phyloP scores from a whole-genome alignment of 495 filamentous ascomycete species.

The Endocarpon pusillum region DNA sequence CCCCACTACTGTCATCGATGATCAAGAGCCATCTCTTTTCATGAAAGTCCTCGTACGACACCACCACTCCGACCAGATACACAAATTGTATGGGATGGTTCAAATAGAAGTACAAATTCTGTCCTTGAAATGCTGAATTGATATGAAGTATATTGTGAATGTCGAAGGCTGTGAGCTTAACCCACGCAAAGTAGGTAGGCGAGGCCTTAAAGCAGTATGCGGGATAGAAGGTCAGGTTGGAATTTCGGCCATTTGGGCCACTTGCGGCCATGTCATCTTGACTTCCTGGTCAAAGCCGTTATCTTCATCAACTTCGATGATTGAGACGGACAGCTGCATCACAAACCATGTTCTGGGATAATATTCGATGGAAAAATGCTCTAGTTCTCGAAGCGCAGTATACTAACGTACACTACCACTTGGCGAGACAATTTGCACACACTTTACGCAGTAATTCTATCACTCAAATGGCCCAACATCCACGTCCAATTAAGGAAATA shows the following conservation, averaged over 20 bases:
- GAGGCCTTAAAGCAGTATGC: conserved; percentile 72
- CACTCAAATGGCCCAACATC: too few relatives aligned
- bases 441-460: too few relatives aligned
- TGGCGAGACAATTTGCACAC: too few relatives aligned
- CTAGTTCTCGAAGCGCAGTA: too few relatives aligned
- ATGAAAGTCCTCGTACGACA: conserved; percentile 60
- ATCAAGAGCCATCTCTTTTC: conserved; percentile 42
- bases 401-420: too few relatives aligned
- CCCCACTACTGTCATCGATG: conserved; percentile 76
- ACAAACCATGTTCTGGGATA: too few relatives aligned
- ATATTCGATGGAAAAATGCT: too few relatives aligned
- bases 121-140: conserved; percentile 49
- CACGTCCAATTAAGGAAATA: too few relatives aligned
- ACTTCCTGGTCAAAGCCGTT: conserved; percentile 7
- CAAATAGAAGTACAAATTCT: conserved; percentile 56
- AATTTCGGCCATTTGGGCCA: conserved; percentile 8
- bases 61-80: conserved; percentile 48
- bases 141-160: conserved; percentile 39
- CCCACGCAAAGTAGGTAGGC: conserved; percentile 71
- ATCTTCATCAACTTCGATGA: background rate
- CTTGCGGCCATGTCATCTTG: conserved; percentile 37
- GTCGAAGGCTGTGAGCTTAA: conserved; percentile 54
- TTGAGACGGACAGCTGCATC: too few relatives aligned
- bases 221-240: conserved; percentile 45
- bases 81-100: conserved; percentile 90